Evolutionary conservation across 768 basidiomycete genomes (phyloP).

Genomic region (Pisolithus albus): DNA sequence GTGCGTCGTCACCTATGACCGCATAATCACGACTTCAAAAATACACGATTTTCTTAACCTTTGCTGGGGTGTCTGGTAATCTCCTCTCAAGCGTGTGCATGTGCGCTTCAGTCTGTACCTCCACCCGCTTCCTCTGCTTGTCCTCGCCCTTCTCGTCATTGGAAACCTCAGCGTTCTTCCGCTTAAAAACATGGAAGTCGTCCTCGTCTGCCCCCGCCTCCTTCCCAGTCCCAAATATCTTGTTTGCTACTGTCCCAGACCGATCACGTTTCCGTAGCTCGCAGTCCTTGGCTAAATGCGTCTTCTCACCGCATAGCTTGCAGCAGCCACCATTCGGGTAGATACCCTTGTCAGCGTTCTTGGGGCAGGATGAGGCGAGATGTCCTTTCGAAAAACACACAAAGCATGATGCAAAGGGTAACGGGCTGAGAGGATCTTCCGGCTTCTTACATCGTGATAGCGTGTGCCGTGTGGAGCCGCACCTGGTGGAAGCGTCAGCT

Average conservation of each 20-base stretch:
- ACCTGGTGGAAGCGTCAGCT: constrained; percentile 40
- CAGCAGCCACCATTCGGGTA: constrained; percentile 91
- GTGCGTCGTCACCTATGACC: too few relatives aligned
- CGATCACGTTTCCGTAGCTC: constrained; percentile 52
- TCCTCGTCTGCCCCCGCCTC: constrained; percentile 87
- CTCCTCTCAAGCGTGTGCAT: constrained; percentile 35
- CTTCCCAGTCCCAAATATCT: constrained; percentile 28
- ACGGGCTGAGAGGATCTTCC: constrained; percentile 52
- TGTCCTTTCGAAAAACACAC: constrained; percentile 83
- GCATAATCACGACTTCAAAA: constrained; percentile 28
- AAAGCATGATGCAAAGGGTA: constrained; percentile 89
- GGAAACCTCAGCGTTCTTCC: constrained; percentile 54
- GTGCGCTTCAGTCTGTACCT: constrained; percentile 39
- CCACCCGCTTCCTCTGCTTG: constrained; percentile 34
- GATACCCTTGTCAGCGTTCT: constrained; percentile 73
- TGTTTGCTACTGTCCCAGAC: constrained; percentile 17
- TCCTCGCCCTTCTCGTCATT: constrained; percentile 45
- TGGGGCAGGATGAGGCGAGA: constrained; percentile 74
- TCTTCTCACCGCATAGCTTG: constrained; percentile 79
- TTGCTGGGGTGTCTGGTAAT: constrained; percentile 13
- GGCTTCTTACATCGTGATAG: constrained; percentile 73
- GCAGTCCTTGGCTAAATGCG: constrained; percentile 84
- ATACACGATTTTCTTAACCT: constrained; percentile 41
- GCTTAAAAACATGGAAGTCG: constrained; percentile 81
- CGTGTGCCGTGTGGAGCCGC: constrained; percentile 72